Conservation (phyloP, 495 filamentous ascomycete genomes). For the Trichocladium antarcticum region DNA sequence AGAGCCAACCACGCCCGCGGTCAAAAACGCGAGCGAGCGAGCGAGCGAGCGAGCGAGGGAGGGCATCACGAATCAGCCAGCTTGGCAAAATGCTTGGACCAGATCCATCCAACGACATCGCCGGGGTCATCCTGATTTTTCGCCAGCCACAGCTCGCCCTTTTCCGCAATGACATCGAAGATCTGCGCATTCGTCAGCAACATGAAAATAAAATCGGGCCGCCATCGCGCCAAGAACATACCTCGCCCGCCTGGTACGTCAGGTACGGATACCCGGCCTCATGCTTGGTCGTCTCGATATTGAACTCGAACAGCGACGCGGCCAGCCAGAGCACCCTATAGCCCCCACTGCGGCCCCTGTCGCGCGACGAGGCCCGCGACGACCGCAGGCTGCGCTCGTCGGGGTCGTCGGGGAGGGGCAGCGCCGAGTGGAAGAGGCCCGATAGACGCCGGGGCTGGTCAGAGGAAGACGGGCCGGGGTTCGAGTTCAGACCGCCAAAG, state of each 20-base stretch:
- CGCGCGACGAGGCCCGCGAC: constrained; percentile 42
- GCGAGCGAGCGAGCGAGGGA: no score
- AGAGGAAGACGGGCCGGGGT: neutral
- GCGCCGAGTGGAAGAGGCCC: constrained; percentile 71
- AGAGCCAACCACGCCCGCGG: neutral
- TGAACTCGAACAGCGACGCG: constrained; percentile 90
- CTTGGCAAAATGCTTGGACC: constrained; percentile 94
- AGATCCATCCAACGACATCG: constrained; percentile 87
- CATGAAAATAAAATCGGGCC: no score
- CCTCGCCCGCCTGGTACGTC: constrained; percentile 85
- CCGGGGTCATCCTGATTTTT: constrained; percentile 85
- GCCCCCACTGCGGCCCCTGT: constrained; percentile 30
- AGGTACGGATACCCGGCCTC: constrained; percentile 95
- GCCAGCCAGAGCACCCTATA: constrained; percentile 70
- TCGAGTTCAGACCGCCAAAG: constrained; percentile 1
- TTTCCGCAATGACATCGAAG: constrained; percentile 85
- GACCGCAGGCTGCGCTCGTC: constrained; percentile 33
- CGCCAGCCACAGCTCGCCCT: constrained; percentile 95
- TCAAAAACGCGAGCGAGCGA: no score
- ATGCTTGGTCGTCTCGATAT: constrained; percentile 79
- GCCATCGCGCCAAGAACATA: no score
- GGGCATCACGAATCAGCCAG: constrained; percentile 42
- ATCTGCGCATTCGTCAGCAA: constrained; percentile 35
- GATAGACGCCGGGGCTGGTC: constrained; percentile 41
- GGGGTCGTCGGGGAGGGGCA: constrained; percentile 63